These are phyloP conservation scores for Coprinopsis sp. DNA, from an alignment of 768 basidiomycete species.

Conservation along the genomic window DNA sequence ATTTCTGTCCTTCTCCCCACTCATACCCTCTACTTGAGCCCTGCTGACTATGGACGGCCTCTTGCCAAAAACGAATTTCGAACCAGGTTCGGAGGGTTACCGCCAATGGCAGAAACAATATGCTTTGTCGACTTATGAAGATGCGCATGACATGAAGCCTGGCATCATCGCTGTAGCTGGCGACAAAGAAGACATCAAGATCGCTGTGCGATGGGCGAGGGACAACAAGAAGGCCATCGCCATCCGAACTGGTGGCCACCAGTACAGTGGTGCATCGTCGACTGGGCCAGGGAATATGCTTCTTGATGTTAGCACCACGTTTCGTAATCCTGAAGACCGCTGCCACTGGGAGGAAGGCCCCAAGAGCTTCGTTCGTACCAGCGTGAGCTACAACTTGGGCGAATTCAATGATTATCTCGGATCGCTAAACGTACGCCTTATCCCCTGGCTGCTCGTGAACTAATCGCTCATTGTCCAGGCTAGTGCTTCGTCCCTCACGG, in stretches of 20 bases:
- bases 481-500: slow-evolving; percentile 10
- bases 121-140: slow-evolving; percentile 5
- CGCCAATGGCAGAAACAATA: slow-evolving; percentile 6
- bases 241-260: slow-evolving; percentile 13
- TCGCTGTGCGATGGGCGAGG: slow-evolving; percentile 5
- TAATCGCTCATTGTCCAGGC: neutral
- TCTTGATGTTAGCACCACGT: slow-evolving; percentile 7
- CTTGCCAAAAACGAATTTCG: too few species aligned
- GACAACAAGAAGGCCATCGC: slow-evolving; percentile 8
- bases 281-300: slow-evolving; percentile 8
- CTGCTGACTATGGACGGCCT: too few species aligned
- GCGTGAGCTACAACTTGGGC: slow-evolving; percentile 7
- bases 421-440: neutral
- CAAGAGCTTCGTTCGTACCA: slow-evolving; percentile 5
- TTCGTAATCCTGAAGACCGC: slow-evolving; percentile 2
- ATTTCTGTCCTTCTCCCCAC: too few species aligned
- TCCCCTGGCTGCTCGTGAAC: neutral
- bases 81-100: neutral
- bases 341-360: neutral
- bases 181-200: slow-evolving; percentile 7
- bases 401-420: slow-evolving; percentile 8
- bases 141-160: slow-evolving; percentile 6
- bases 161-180: slow-evolving; percentile 3
- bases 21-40: too few species aligned
- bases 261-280: slow-evolving; percentile 13